A percentile compares a stretch with the other conserved stretches of the same genome.
Evolutionary conservation across 805 yeast genomes (phyloP).

Genomic region (Saccharomycopsis fodiens): DNA sequence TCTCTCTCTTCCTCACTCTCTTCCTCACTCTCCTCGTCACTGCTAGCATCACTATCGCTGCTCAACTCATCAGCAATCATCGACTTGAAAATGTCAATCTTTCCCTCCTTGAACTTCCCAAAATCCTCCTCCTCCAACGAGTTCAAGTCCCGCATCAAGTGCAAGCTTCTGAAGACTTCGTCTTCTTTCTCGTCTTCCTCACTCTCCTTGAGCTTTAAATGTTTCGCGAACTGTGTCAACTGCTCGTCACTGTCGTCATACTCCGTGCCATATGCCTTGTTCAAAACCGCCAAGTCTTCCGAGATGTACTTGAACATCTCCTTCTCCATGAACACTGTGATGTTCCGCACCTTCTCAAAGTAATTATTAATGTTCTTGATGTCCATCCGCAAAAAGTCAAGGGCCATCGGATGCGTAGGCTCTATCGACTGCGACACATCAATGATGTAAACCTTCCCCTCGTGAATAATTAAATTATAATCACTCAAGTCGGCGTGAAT

Average conservation of each 20-base stretch:
- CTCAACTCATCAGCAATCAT: constrained; percentile 39
- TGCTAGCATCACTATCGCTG: constrained; percentile 28
- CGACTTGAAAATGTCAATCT: constrained; percentile 68
- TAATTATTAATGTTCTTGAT: constrained; percentile 91
- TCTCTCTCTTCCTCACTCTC: constrained; percentile 33
- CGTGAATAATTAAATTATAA: constrained; percentile 80
- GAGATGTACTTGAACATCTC: constrained; percentile 72
- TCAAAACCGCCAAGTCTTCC: constrained; percentile 34
- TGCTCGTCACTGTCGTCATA: constrained; percentile 33
- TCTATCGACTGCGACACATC: constrained; percentile 98
- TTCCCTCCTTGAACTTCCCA: constrained; percentile 68
- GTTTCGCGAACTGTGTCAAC: constrained; percentile 35
- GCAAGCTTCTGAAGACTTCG: constrained; percentile 77
- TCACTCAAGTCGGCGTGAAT: constrained; percentile 97
- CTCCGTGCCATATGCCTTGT: constrained; percentile 29
- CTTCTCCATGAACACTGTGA: constrained; percentile 75
- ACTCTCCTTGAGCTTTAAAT: constrained; percentile 48
- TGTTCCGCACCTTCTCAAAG: constrained; percentile 62
- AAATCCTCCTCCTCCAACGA: constrained; percentile 88
- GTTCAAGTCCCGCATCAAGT: constrained; percentile 70
- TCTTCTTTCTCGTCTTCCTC: constrained; percentile 62
- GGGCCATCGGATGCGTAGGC: constrained; percentile 95
- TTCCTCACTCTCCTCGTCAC: constrained; percentile 29
- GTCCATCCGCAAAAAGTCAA: constrained; percentile 95
- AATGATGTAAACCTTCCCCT: constrained; percentile 72